Evolutionary conservation across 176 grass and related monocot genomes (phyloP).

Genomic region (Ensete glaucum): DNA sequence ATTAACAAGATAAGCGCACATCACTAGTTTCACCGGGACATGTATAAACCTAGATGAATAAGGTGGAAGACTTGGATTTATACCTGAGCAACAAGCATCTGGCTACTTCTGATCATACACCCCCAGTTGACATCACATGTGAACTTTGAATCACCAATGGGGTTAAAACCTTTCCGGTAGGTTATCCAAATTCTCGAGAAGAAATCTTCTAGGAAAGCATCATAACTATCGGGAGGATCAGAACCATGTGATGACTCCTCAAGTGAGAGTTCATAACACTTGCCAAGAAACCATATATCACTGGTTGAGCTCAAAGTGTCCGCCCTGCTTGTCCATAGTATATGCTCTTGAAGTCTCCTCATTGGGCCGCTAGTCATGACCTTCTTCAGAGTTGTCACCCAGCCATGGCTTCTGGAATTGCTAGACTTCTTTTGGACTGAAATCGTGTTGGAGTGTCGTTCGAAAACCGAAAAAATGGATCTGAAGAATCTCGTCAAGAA

Average conservation of each 20-base stretch:
- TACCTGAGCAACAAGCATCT: conserved; percentile 94
- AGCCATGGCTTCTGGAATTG: conserved; percentile 44
- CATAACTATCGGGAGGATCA: conserved; percentile 21
- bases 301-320: conserved; percentile 29
- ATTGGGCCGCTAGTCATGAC: conserved; percentile 47
- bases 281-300: conserved; percentile 88
- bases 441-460: conserved; percentile 26
- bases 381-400: conserved; percentile 64
- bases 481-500: conserved; percentile 46
- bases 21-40: neutral
- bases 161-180: conserved; percentile 81
- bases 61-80: neutral
- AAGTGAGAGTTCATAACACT: conserved; percentile 46
- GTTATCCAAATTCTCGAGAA: conserved; percentile 92
- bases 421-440: conserved; percentile 16
- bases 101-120: conserved; percentile 99
- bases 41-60: neutral
- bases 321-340: conserved; percentile 26
- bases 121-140: conserved; percentile 93
- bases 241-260: conserved; percentile 35
- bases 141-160: conserved; percentile 57
- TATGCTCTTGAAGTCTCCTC: conserved; percentile 58
- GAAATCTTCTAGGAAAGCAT: conserved; percentile 62
- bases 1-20: conserved; percentile 11
- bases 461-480: conserved; percentile 59